These are phyloP conservation scores for Atractiella rhizophila DNA, from an alignment of 768 basidiomycete species.

Conservation along the genomic window DNA sequence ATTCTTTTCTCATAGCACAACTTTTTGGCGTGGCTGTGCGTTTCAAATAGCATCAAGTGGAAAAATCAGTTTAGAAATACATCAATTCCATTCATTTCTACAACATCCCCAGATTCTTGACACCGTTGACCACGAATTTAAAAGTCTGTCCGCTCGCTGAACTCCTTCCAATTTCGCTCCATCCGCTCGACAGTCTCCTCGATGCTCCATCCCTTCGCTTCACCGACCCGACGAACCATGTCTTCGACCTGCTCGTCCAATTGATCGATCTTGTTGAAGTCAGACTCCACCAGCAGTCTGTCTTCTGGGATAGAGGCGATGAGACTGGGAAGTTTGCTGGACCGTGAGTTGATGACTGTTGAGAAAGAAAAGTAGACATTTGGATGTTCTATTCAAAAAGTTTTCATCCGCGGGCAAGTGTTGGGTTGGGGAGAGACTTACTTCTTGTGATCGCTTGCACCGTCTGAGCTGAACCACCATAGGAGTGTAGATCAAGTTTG, in stretches of 20 bases:
- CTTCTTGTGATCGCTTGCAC: constrained; percentile 51
- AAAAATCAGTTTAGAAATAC: no score
- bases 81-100: no score
- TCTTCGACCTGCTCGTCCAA: constrained; percentile 47
- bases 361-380: constrained; percentile 77
- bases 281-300: constrained; percentile 65
- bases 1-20: no score
- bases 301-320: constrained; percentile 37
- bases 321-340: constrained; percentile 36
- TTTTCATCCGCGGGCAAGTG: background rate
- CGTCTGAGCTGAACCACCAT: constrained; percentile 51
- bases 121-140: no score
- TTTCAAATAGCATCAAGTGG: no score
- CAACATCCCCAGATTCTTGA: no score
- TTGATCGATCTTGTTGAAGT: constrained; percentile 41
- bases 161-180: constrained; percentile 44
- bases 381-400: constrained; percentile 34
- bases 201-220: constrained; percentile 36
- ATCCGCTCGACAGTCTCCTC: constrained; percentile 24
- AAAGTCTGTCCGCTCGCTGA: no score
- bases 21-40: no score
- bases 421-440: background rate
- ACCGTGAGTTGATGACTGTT: constrained; percentile 53
- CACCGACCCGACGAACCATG: constrained; percentile 41
- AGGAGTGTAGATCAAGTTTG: constrained; percentile 74